A percentile compares a stretch with the other conserved stretches of the same genome.
Evolutionary conservation across 2,329 filamentous ascomycete species (phyloP).

Genomic region (Plenodomus biglobosus): DNA sequence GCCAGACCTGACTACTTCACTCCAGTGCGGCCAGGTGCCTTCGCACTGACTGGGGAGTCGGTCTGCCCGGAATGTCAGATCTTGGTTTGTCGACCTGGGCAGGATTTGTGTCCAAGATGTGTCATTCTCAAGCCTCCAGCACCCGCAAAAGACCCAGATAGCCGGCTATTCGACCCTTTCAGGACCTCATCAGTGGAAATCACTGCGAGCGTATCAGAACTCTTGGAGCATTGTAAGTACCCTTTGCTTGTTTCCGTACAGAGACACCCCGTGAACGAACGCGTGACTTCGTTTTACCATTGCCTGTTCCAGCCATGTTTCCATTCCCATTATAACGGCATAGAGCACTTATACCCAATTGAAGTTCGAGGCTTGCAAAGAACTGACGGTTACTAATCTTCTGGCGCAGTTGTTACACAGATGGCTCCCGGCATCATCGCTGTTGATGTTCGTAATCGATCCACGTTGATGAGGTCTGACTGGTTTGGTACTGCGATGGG

Average conservation of each 20-base stretch:
- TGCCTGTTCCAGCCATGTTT: not conserved
- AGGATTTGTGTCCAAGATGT: conserved; percentile 35
- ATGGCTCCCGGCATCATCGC: conserved; percentile 43
- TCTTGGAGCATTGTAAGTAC: conserved; percentile 43
- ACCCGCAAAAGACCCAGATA: conserved; percentile 27
- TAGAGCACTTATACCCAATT: not conserved
- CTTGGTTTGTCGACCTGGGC: conserved; percentile 32
- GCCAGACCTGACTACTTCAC: conserved; percentile 23
- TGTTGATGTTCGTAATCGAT: conserved; percentile 40
- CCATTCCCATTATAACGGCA: not conserved
- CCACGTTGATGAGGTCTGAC: conserved; percentile 39
- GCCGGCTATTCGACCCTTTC: conserved; percentile 40
- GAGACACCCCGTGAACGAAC: not conserved
- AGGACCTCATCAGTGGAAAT: conserved; percentile 31
- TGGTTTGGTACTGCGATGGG: conserved; percentile 42
- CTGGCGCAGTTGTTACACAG: conserved; percentile 31
- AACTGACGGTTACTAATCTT: not conserved
- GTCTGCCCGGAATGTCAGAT: conserved; percentile 37
- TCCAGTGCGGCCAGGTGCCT: conserved; percentile 15
- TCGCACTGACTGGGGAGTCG: conserved; percentile 20
- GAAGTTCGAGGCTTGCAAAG: not conserved
- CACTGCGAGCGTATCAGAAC: conserved; percentile 29
- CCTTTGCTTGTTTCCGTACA: conserved; percentile 10
- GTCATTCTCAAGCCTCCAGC: conserved; percentile 20
- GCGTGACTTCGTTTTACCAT: not conserved